Evolutionary conservation across 305 asterid species (phyloP), one percentile per base, ranked within the genome.

Genomic region (Salvia sclarea): DNA sequence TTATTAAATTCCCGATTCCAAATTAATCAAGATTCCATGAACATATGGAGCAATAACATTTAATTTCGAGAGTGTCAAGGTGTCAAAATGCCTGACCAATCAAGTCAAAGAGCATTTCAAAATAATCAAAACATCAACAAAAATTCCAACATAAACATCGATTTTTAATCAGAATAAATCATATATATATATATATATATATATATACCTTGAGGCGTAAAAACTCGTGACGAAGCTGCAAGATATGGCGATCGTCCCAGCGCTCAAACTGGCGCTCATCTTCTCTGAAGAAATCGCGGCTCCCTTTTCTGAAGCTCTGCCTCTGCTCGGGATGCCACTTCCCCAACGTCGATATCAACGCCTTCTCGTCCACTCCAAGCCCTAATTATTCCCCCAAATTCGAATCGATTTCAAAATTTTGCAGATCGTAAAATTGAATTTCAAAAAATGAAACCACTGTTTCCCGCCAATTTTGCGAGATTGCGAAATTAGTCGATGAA

Each of bases 321-420:
- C 84, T 87, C 68, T 89, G 83, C 76, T 86, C 71, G 0, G 92
- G 90, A 33, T 84, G 80, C 84, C 81, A 83, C 53, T 79, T 92
- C 53, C 88, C 94, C 86, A 92, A 52, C 53, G 82, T 58, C 16
- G 84, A 54, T 40, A 92, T 80, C 68, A 92, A 47, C 1, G 87
- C 76, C 57, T 81, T 83, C 79, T 92, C 98, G 69, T 92, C 98
- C 73, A 92, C 89, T 16, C 96, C 96, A n/a, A 86, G 69, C 33
- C 98, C 98, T 90, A 31, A 61, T 13, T 90, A 31, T 40, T 13
- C 16, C 50, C 2, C 8, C 62, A 57, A 14, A n/a, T n/a, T 13
- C 6, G 3, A 49, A 18, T 20, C 22, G 33, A 52, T 22, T 52
- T 0, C n/a, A n/a, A 7, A 14, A 11, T 52, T n/a, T 13, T 13